These are phyloP conservation scores for Colletotrichum brevisporum DNA, from an alignment of 2,329 filamentous ascomycete species.

Conservation along the genomic window DNA sequence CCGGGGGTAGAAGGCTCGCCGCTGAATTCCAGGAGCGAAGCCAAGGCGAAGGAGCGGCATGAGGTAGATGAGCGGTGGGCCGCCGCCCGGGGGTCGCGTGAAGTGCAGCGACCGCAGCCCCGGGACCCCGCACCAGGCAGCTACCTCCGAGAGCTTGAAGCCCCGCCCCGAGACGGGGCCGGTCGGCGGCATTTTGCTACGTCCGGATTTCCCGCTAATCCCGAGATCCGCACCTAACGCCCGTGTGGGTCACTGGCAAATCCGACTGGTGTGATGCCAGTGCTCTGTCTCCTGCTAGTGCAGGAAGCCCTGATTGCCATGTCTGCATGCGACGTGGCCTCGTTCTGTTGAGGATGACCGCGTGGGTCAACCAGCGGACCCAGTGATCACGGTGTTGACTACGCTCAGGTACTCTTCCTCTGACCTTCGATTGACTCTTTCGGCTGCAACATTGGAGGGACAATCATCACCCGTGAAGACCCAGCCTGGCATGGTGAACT, in stretches of 20 bases:
- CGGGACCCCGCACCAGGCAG: conserved; percentile 2
- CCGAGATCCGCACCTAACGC: background rate
- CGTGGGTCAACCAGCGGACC: too few relatives aligned
- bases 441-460: too few relatives aligned
- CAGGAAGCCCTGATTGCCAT: too few relatives aligned
- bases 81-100: background rate
- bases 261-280: background rate
- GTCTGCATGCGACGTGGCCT: too few relatives aligned
- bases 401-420: too few relatives aligned
- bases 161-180: conserved; percentile 15
- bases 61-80: conserved; percentile 22
- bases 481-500: too few relatives aligned
- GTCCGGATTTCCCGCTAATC: background rate
- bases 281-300: too few relatives aligned
- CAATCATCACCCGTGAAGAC: too few relatives aligned
- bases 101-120: background rate
- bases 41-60: conserved; percentile 22
- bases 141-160: conserved; percentile 1
- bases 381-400: too few relatives aligned
- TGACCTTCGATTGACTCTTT: too few relatives aligned
- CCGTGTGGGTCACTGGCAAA: background rate
- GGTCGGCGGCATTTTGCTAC: background rate
- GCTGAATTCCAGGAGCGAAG: conserved; percentile 6
- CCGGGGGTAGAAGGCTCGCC: background rate
- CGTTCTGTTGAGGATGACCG: too few relatives aligned